Evolutionary conservation across 176 grass and related monocot genomes (phyloP).

Genomic region (Luzula sylvatica): DNA sequence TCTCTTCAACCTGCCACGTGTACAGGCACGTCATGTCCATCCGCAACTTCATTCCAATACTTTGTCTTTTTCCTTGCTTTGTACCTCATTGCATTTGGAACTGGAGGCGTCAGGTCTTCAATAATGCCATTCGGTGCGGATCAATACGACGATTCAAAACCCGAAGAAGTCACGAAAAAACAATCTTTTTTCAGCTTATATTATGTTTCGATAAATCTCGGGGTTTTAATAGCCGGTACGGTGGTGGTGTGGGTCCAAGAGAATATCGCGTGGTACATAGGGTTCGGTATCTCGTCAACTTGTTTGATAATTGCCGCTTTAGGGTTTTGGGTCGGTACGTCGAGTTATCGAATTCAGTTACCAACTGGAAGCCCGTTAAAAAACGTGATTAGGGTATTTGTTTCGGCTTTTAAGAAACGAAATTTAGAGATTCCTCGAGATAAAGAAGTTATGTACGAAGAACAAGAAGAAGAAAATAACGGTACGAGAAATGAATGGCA

Average conservation of each 20-base stretch:
- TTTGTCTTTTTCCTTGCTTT: slow-evolving; percentile 52
- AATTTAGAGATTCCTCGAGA: neutral
- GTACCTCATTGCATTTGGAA: slow-evolving; percentile 62
- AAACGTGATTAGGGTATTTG: slow-evolving; percentile 40
- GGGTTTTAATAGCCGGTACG: slow-evolving; percentile 57
- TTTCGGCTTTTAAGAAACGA: slow-evolving; percentile 36
- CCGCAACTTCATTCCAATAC: slow-evolving; percentile 35
- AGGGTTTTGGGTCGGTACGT: slow-evolving; percentile 42
- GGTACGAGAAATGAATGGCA: slow-evolving; percentile 32
- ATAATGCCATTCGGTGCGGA: slow-evolving; percentile 79
- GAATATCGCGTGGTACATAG: slow-evolving; percentile 56
- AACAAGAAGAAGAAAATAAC: neutral
- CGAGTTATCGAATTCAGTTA: slow-evolving; percentile 31
- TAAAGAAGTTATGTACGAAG: slow-evolving; percentile 15
- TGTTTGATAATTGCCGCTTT: slow-evolving; percentile 36
- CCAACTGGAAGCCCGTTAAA: slow-evolving; percentile 48
- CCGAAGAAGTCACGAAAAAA: slow-evolving; percentile 29
- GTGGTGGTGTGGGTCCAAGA: slow-evolving; percentile 55
- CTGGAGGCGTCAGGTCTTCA: slow-evolving; percentile 56
- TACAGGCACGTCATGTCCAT: slow-evolving; percentile 24
- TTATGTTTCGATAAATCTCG: slow-evolving; percentile 56
- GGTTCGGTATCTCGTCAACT: slow-evolving; percentile 46
- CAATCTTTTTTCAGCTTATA: slow-evolving; percentile 76
- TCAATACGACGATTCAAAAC: slow-evolving; percentile 47
- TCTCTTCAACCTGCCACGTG: slow-evolving; percentile 46